Percentiles rank a stretch among this genome's conserved stretches.
phyloP scores from a whole-genome alignment of 2,329 filamentous ascomycete species.

The Proliferodiscus dingleyae region DNA sequence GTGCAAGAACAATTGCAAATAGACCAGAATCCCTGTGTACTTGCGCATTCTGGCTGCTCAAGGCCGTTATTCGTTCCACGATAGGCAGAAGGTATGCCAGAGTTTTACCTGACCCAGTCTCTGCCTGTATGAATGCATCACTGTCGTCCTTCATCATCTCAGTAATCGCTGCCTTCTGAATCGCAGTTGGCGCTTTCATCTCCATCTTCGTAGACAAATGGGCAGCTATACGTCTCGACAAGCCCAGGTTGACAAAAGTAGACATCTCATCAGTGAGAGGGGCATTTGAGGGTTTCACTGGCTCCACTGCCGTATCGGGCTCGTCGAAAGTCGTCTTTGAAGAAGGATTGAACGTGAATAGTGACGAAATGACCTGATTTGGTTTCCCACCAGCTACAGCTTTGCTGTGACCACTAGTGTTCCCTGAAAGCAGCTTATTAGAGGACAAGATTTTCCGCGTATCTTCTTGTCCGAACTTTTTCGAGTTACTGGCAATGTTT shows the following conservation, averaged over 20 bases:
- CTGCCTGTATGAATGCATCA: slow-evolving; percentile 93
- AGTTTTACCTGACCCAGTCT: slow-evolving; percentile 97
- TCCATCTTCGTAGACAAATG: slow-evolving; percentile 82
- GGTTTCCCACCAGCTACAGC: slow-evolving; percentile 36
- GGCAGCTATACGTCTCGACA: slow-evolving; percentile 73
- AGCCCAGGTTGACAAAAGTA: slow-evolving; percentile 79
- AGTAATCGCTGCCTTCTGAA: slow-evolving; percentile 84
- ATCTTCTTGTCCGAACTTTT: slow-evolving; percentile 24
- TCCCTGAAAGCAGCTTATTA: slow-evolving; percentile 22
- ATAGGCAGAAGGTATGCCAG: slow-evolving; percentile 92
- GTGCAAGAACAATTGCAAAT: slow-evolving; percentile 90
- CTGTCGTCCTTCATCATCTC: slow-evolving; percentile 74
- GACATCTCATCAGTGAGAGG: slow-evolving; percentile 78
- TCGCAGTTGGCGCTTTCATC: slow-evolving; percentile 86
- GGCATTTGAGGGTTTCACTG: slow-evolving; percentile 79
- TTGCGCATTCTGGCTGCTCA: slow-evolving; percentile 54
- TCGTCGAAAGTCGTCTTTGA: slow-evolving; percentile 57
- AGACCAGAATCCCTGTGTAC: slow-evolving; percentile 82
- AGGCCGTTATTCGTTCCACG: slow-evolving; percentile 77
- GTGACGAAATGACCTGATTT: slow-evolving; percentile 74
- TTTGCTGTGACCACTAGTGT: slow-evolving; percentile 26
- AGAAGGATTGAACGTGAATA: slow-evolving; percentile 86
- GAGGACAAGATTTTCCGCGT: slow-evolving; percentile 8
- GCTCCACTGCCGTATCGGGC: slow-evolving; percentile 43
- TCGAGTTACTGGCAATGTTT: slow-evolving; percentile 37